phyloP scores from a whole-genome alignment of 1,284 basidiomycete genomes.

The Inonotus hispidus region DNA sequence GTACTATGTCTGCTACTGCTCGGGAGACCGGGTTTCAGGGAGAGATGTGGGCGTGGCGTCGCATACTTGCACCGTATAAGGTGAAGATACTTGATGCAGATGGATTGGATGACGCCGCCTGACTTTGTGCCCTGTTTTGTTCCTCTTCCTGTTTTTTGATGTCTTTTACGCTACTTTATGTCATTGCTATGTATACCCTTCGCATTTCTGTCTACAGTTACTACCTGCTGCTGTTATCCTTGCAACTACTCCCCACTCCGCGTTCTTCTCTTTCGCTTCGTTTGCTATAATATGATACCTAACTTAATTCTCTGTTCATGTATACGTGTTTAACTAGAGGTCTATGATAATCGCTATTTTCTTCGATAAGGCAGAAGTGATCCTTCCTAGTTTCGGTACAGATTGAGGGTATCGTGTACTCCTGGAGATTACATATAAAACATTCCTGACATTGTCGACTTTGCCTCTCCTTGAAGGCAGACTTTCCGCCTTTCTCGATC shows the following conservation, averaged over 20 bases:
- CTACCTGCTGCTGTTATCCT: not conserved
- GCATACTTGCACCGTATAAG: conserved; percentile 47
- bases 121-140: not conserved
- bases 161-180: not conserved
- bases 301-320: not conserved
- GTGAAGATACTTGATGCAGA: conserved; percentile 62
- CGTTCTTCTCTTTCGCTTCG: not conserved
- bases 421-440: conserved; percentile 5
- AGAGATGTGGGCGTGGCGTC: conserved; percentile 67
- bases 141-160: not conserved
- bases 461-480: conserved; percentile 34
- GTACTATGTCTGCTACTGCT: conserved; percentile 56
- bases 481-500: conserved; percentile 31
- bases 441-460: conserved; percentile 33
- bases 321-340: not conserved
- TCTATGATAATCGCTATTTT: not conserved
- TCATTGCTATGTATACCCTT: not conserved
- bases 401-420: too few species aligned
- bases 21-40: conserved; percentile 71
- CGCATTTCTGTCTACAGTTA: not conserved
- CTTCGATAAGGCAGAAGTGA: not conserved
- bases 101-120: conserved; percentile 15
- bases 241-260: not conserved
- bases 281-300: not conserved
- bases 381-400: too few species aligned